These are phyloP conservation scores for Trichophyton simii DNA, from an alignment of 2,329 filamentous ascomycete species.

Conservation along the genomic window DNA sequence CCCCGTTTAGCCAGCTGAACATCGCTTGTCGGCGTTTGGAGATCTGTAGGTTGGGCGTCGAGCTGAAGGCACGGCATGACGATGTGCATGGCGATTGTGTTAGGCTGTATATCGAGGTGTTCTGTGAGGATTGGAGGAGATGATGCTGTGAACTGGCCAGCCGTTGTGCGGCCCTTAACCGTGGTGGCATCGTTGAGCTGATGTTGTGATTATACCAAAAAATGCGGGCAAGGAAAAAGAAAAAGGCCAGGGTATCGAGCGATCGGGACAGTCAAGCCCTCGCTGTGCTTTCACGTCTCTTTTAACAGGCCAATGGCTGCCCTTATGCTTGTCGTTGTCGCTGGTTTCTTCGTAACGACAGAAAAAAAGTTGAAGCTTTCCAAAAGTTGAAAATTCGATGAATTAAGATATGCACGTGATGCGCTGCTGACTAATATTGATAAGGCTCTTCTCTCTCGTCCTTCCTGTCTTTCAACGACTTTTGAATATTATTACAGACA, in stretches of 20 bases:
- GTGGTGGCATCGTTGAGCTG: slow-evolving; percentile 26
- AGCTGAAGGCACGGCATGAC: slow-evolving; percentile 11
- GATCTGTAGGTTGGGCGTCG: slow-evolving; percentile 12
- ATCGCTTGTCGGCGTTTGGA: slow-evolving; percentile 31
- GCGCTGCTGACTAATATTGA: background rate
- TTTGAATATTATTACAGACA: too few species aligned
- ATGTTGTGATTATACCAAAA: background rate
- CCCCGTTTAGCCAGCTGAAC: slow-evolving; percentile 42
- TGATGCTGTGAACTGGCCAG: slow-evolving; percentile 18
- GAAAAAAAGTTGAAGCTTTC: background rate
- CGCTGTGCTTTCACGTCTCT: background rate
- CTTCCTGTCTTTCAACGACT: background rate
- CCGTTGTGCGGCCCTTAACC: slow-evolving; percentile 25
- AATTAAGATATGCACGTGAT: background rate
- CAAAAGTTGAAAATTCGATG: background rate
- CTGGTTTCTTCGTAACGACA: background rate
- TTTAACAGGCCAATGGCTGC: background rate
- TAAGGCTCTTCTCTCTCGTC: background rate
- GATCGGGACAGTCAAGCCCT: background rate
- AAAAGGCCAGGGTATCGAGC: background rate
- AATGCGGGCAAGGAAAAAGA: background rate
- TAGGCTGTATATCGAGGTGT: slow-evolving; percentile 15
- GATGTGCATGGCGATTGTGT: slow-evolving; percentile 12
- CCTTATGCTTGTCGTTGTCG: background rate
- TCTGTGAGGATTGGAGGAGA: slow-evolving; percentile 18